Evolutionary conservation across 768 basidiomycete species (phyloP).

Genomic region (Leccinum disarticulatum): DNA sequence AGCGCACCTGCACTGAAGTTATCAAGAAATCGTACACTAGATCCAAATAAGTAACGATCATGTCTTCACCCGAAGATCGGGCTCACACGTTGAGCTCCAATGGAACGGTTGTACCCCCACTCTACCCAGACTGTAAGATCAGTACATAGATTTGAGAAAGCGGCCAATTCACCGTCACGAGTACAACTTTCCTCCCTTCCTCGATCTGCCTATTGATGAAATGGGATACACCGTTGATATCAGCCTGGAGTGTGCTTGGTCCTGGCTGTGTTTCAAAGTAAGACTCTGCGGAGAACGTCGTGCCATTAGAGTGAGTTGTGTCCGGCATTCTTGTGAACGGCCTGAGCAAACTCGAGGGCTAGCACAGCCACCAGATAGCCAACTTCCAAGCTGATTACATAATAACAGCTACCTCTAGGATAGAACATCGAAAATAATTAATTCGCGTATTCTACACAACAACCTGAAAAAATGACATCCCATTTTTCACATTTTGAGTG

Average conservation of each 20-base stretch:
- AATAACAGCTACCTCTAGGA: background rate
- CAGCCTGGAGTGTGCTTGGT: slow-evolving; percentile 69
- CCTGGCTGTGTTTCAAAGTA: slow-evolving; percentile 90
- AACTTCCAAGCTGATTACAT: background rate
- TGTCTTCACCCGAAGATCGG: slow-evolving; percentile 4
- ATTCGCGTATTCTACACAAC: background rate
- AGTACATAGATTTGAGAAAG: slow-evolving; percentile 5
- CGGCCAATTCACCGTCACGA: slow-evolving; percentile 78
- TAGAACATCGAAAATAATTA: background rate
- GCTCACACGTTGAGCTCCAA: slow-evolving; percentile 98
- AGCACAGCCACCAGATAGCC: slow-evolving; percentile 15
- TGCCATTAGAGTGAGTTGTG: slow-evolving; percentile 12
- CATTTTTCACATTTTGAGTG: background rate
- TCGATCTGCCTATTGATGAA: slow-evolving; percentile 72
- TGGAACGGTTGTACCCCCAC: slow-evolving; percentile 97
- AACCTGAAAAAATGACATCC: background rate
- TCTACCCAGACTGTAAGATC: slow-evolving; percentile 48
- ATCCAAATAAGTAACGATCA: slow-evolving; percentile 19
- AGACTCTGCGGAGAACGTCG: slow-evolving; percentile 75
- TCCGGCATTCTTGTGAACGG: slow-evolving; percentile 16
- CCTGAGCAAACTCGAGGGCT: background rate
- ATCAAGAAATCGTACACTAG: slow-evolving; percentile 94
- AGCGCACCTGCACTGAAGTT: slow-evolving; percentile 94
- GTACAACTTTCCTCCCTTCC: slow-evolving; percentile 73
- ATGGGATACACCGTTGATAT: slow-evolving; percentile 58